phyloP scores from a whole-genome alignment of 23 red algal genomes.

The Gracilariopsis chorda region DNA sequence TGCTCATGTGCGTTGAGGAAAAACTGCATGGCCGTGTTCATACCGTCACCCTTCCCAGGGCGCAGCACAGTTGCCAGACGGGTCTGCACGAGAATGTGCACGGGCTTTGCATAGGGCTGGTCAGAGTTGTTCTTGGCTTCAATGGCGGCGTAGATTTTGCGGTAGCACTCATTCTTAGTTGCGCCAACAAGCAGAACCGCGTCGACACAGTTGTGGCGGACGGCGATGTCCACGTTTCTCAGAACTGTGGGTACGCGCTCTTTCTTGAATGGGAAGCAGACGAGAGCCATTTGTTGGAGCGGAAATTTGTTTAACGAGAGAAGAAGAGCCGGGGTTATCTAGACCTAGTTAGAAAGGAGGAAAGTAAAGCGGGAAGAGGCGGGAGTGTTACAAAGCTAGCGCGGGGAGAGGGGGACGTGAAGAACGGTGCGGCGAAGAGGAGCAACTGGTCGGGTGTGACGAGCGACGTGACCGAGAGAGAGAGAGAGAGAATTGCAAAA shows the following conservation, averaged over 20 bases:
- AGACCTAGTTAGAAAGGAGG: no score
- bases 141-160: background rate
- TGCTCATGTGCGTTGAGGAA: conserved; percentile 41
- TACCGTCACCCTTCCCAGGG: conserved; percentile 77
- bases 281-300: conserved; percentile 65
- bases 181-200: conserved; percentile 61
- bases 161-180: conserved; percentile 16
- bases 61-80: conserved; percentile 48
- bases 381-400: no score
- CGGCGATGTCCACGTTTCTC: conserved; percentile 56
- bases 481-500: no score
- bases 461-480: no score
- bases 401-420: no score
- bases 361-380: no score
- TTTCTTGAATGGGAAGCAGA: conserved; percentile 80
- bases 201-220: conserved; percentile 1
- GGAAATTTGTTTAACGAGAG: no score
- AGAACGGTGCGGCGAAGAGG: no score
- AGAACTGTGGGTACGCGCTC: conserved; percentile 57
- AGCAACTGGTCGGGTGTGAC: no score
- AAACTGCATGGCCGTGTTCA: conserved; percentile 68
- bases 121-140: background rate
- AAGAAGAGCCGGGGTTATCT: no score
- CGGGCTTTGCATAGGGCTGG: conserved; percentile 2
- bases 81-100: conserved; percentile 16